Evolutionary conservation across 306 rosid genomes (phyloP).

Genomic region (Prunus davidiana): DNA sequence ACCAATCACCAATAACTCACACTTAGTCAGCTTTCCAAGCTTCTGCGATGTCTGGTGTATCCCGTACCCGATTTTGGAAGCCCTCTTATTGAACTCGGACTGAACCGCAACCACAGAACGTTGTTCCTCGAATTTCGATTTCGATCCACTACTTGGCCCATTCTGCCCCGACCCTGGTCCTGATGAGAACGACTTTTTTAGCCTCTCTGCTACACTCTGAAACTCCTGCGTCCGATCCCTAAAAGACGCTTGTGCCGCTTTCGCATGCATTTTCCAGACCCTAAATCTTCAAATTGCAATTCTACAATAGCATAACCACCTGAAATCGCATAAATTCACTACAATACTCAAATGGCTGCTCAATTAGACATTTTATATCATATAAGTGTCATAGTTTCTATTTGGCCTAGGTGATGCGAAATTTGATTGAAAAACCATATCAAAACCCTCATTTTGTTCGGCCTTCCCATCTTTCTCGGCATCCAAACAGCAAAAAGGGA

Average conservation of each 20-base stretch:
- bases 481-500: not conserved
- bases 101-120: conserved; percentile 63
- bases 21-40: conserved; percentile 82
- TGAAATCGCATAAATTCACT: conserved; percentile 17
- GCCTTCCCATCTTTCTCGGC: not conserved
- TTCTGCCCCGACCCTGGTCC: conserved; percentile 37
- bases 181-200: conserved; percentile 60
- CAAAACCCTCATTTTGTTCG: not conserved
- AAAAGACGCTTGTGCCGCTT: conserved; percentile 65
- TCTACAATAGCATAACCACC: conserved; percentile 37
- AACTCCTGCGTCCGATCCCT: conserved; percentile 90
- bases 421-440: not conserved
- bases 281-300: conserved; percentile 20
- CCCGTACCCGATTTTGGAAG: conserved; percentile 85
- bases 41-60: conserved; percentile 95
- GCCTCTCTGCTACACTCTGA: conserved; percentile 65
- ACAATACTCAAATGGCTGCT: not conserved
- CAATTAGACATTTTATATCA: not conserved
- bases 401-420: not conserved
- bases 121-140: conserved; percentile 70
- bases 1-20: conserved; percentile 43
- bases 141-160: conserved; percentile 56
- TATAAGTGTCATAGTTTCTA: not conserved
- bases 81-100: conserved; percentile 81
- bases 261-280: conserved; percentile 47